Evolutionary conservation across 2,329 filamentous ascomycete genomes (phyloP).

Genomic region (Cytospora leucostoma): DNA sequence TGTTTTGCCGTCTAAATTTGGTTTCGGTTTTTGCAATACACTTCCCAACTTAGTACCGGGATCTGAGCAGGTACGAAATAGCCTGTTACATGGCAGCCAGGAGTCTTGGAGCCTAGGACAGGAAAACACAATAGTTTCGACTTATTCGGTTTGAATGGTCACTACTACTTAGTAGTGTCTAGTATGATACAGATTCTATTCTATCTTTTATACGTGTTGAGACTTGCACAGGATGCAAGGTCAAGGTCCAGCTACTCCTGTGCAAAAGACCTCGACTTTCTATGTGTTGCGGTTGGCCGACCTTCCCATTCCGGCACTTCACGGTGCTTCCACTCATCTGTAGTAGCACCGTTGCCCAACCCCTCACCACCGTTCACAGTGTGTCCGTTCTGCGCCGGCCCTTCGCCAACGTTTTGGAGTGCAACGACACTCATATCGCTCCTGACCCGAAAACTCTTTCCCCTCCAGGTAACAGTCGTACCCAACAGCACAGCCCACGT

Average conservation of each 20-base stretch:
- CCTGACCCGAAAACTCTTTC: constrained; percentile 76
- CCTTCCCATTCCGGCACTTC: constrained; percentile 23
- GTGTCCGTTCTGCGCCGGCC: not conserved
- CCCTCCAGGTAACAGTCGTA: constrained; percentile 83
- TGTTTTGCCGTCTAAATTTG: too few species aligned
- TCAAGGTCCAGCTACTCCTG: not conserved
- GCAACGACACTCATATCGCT: constrained; percentile 78
- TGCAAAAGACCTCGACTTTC: constrained; percentile 15
- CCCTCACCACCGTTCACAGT: not conserved
- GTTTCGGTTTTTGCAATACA: too few species aligned
- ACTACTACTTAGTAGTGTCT: not conserved
- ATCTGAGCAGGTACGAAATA: too few species aligned
- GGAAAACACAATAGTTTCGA: not conserved
- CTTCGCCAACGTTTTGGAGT: constrained; percentile 31
- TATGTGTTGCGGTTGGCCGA: constrained; percentile 20
- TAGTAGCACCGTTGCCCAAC: not conserved
- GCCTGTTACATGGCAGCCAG: too few species aligned
- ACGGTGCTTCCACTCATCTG: not conserved
- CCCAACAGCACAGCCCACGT: constrained; percentile 86
- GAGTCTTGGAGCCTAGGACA: not conserved
- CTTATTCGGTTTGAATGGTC: not conserved
- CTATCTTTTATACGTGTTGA: not conserved
- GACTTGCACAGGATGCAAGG: not conserved
- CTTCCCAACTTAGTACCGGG: too few species aligned
- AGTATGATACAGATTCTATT: not conserved